These are phyloP conservation scores for Acacia confusa DNA, from an alignment of 306 rosid genomes.

Conservation along the genomic window DNA sequence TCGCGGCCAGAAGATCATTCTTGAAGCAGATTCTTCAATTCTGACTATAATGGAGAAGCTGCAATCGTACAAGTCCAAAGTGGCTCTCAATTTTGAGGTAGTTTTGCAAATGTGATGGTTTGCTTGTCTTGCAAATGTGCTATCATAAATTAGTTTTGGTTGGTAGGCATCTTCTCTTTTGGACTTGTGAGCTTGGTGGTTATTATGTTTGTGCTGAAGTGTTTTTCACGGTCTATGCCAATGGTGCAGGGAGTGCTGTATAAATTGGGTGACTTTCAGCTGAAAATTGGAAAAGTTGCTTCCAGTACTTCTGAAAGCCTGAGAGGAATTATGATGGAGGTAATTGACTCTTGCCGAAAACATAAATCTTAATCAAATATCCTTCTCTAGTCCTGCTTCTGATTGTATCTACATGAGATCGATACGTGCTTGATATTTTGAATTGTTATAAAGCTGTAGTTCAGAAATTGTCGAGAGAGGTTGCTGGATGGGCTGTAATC, in stretches of 20 bases:
- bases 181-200: neutral
- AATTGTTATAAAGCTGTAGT: neutral
- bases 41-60: constrained; percentile 83
- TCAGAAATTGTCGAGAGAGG: neutral
- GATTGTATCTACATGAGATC: neutral
- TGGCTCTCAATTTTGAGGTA: constrained; percentile 83
- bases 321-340: constrained; percentile 96
- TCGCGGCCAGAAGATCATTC: constrained; percentile 67
- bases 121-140: neutral
- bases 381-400: constrained; percentile 4
- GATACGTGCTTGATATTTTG: neutral
- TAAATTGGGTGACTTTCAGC: constrained; percentile 80
- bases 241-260: constrained; percentile 57
- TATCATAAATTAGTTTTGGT: neutral
- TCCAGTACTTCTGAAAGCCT: constrained; percentile 69
- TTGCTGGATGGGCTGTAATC: neutral
- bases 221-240: constrained; percentile 1
- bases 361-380: neutral
- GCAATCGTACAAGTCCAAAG: constrained; percentile 83
- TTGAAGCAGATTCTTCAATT: constrained; percentile 82
- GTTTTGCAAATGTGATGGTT: neutral
- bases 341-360: constrained; percentile 4
- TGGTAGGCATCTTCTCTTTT: neutral
- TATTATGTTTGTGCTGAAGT: neutral
- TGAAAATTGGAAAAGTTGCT: constrained; percentile 78